Evolutionary conservation across 2,329 filamentous ascomycete species (phyloP).

Genomic region (Bipolaris bicolor): DNA sequence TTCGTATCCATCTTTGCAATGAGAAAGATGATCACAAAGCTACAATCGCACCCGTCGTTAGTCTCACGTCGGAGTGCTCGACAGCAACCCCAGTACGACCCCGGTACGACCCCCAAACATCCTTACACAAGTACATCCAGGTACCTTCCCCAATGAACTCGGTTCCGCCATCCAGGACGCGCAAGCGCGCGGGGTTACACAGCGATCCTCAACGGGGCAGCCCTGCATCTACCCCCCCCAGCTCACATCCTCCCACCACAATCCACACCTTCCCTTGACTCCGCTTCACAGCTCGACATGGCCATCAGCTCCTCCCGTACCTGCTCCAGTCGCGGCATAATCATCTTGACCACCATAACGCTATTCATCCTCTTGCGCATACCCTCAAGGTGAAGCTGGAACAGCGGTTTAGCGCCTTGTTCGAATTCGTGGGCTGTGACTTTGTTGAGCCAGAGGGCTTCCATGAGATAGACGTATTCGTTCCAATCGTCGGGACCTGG

Average conservation of each 20-base stretch:
- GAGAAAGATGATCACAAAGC: no score
- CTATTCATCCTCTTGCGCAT: slow-evolving; percentile 16
- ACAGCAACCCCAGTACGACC: not conserved
- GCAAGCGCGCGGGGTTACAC: not conserved
- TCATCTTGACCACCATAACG: slow-evolving; percentile 5
- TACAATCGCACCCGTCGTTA: no score
- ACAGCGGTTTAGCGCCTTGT: slow-evolving; percentile 7
- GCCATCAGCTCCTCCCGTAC: not conserved
- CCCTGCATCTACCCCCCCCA: not conserved
- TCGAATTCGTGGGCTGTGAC: slow-evolving; percentile 12
- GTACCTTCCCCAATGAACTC: not conserved
- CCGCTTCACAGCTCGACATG: not conserved
- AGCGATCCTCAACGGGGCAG: not conserved
- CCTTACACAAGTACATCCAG: not conserved
- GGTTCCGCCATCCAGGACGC: not conserved
- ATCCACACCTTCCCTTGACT: not conserved
- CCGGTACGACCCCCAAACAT: not conserved
- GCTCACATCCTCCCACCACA: not conserved
- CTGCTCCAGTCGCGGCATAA: slow-evolving; percentile 12
- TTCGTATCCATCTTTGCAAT: no score
- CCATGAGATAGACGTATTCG: slow-evolving; percentile 19
- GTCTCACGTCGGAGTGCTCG: not conserved
- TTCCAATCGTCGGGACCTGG: slow-evolving; percentile 20
- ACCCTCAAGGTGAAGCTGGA: slow-evolving; percentile 5
- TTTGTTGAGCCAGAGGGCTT: slow-evolving; percentile 12